Evolutionary conservation across 768 basidiomycete species (phyloP).

Genomic region (Coprinopsis strossmayeri): DNA sequence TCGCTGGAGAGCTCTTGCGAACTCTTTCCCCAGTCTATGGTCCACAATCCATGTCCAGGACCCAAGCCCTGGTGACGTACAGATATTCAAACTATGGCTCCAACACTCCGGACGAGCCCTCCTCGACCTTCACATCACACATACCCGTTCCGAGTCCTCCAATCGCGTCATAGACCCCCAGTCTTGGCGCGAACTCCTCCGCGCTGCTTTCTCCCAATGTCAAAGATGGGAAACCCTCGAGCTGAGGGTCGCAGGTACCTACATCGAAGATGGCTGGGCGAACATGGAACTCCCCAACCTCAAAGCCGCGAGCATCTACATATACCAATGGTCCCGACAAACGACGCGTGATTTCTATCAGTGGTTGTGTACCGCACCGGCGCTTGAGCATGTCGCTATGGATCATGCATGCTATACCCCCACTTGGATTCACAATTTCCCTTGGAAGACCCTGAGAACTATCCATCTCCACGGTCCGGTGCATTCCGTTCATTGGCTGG

Average conservation of each 20-base stretch:
- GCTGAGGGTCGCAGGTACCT: not conserved
- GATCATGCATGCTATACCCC: not conserved
- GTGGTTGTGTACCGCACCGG: not conserved
- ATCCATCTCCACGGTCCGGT: not conserved
- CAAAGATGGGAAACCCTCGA: not conserved
- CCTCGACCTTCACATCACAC: not conserved
- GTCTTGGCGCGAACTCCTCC: not conserved
- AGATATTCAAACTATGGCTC: not conserved
- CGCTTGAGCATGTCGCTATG: not conserved
- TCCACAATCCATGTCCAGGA: not conserved
- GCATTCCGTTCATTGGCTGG: not conserved
- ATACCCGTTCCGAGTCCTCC: not conserved
- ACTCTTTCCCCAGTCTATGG: not conserved
- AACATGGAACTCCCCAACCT: not conserved
- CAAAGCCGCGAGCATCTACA: not conserved
- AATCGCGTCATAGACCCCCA: not conserved
- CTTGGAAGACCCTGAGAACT: not conserved
- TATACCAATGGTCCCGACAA: not conserved
- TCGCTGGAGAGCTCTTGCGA: not conserved
- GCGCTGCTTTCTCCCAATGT: not conserved
- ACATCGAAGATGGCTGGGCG: not conserved
- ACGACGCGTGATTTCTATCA: not conserved
- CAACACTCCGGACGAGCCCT: not conserved
- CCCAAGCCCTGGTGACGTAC: not conserved
- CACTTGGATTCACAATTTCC: not conserved